Percentiles rank a stretch among this genome's conserved stretches.
phyloP scores from a whole-genome alignment of 352 stramenopile genomes.

The Phytophthora litchii region DNA sequence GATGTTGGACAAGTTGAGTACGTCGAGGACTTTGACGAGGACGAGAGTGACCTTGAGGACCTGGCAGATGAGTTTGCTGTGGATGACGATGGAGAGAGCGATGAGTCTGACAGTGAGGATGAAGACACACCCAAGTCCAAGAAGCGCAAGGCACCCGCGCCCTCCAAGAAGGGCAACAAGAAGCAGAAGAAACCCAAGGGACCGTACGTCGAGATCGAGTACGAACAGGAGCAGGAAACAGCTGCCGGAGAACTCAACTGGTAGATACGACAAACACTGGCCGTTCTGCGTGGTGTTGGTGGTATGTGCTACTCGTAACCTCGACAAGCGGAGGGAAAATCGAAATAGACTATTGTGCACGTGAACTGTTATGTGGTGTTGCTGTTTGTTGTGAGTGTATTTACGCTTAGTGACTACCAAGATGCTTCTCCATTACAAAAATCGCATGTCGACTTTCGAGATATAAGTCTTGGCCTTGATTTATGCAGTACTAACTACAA shows the following conservation, averaged over 20 bases:
- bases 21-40: slow-evolving; percentile 91
- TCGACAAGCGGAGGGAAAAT: slow-evolving; percentile 24
- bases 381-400: not conserved
- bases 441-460: too few relatives aligned
- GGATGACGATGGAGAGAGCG: slow-evolving; percentile 57
- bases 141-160: slow-evolving; percentile 71
- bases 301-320: slow-evolving; percentile 7
- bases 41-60: slow-evolving; percentile 93
- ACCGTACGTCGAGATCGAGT: slow-evolving; percentile 88
- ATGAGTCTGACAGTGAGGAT: slow-evolving; percentile 54
- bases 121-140: slow-evolving; percentile 49
- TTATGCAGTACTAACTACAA: too few relatives aligned
- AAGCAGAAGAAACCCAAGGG: slow-evolving; percentile 78
- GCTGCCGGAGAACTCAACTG: slow-evolving; percentile 52
- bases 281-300: slow-evolving; percentile 15
- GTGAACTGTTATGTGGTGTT: slow-evolving; percentile 15
- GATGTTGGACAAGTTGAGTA: slow-evolving; percentile 74
- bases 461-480: too few relatives aligned
- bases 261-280: slow-evolving; percentile 33
- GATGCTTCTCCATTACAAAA: too few relatives aligned
- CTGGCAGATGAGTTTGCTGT: slow-evolving; percentile 73
- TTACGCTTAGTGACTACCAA: too few relatives aligned
- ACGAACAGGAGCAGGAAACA: slow-evolving; percentile 80
- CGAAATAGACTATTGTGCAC: slow-evolving; percentile 46
- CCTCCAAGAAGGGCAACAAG: slow-evolving; percentile 45